Percentiles rank a stretch among this genome's conserved stretches.
Conservation (phyloP, 345 rosid genomes). For the Eucalyptus cloeziana region DNA sequence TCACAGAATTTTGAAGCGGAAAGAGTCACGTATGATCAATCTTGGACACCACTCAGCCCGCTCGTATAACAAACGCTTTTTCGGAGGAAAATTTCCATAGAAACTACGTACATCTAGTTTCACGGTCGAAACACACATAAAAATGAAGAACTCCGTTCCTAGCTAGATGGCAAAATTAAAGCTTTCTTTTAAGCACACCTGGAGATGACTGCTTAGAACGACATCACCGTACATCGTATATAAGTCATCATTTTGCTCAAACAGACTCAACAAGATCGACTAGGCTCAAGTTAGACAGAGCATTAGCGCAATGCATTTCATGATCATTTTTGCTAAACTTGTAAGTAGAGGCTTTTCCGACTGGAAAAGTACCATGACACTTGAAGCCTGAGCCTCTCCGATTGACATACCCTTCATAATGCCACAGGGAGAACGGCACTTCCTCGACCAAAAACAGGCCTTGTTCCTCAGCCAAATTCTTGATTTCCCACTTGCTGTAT, state of each 20-base stretch:
- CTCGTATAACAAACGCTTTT: not conserved
- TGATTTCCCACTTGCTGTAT: slow-evolving; percentile 26
- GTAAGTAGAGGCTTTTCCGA: slow-evolving; percentile 26
- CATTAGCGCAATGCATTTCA: not conserved
- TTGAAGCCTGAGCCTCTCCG: slow-evolving; percentile 25
- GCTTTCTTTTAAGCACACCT: not conserved
- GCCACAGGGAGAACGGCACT: rapidly evolving
- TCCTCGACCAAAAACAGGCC: not conserved
- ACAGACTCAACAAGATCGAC: not conserved
- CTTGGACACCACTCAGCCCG: not conserved
- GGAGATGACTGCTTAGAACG: not conserved
- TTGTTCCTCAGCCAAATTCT: slow-evolving; percentile 10
- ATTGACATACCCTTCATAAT: slow-evolving; percentile 31
- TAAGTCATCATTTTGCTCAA: not conserved
- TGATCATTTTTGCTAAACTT: slow-evolving; percentile 1
- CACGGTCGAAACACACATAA: not conserved
- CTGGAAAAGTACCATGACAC: slow-evolving; percentile 9
- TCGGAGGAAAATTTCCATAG: not conserved
- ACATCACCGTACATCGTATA: not conserved
- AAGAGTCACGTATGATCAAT: not conserved
- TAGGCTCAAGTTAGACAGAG: not conserved
- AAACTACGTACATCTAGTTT: not conserved
- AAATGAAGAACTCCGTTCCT: not conserved
- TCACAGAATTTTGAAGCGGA: not conserved
- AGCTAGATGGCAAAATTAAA: not conserved